Evolutionary conservation across 768 basidiomycete genomes (phyloP).

Genomic region (Chlorophyllum brunneum): DNA sequence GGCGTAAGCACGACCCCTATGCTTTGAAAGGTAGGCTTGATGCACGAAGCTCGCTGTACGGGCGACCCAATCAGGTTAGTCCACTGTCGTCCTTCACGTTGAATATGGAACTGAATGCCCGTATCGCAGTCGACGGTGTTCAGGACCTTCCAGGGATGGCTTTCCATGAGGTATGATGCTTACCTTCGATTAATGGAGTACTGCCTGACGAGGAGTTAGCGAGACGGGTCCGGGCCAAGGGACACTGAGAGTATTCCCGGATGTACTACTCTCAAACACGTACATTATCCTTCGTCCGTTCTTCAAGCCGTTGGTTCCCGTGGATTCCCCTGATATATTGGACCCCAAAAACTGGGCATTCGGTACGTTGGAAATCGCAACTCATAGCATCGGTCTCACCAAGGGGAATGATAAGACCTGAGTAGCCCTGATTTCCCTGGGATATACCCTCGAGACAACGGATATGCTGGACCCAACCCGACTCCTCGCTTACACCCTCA

Average conservation of each 20-base stretch:
- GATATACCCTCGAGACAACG: conserved; percentile 34
- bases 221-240: conserved; percentile 69
- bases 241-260: conserved; percentile 65
- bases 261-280: conserved; percentile 61
- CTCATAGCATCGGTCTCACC: neutral
- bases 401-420: conserved; percentile 31
- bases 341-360: conserved; percentile 53
- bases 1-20: conserved; percentile 66
- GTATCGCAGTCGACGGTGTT: conserved; percentile 41
- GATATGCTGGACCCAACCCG: conserved; percentile 42
- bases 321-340: conserved; percentile 37
- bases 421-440: conserved; percentile 51
- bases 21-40: conserved; percentile 55
- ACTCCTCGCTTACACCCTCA: conserved; percentile 63
- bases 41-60: conserved; percentile 62
- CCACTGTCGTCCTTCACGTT: neutral
- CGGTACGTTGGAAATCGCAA: conserved; percentile 25
- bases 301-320: conserved; percentile 50
- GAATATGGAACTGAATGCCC: neutral
- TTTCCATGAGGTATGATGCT: conserved; percentile 52
- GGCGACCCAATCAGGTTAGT: conserved; percentile 46
- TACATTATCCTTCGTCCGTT: conserved; percentile 77
- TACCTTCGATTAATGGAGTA: neutral
- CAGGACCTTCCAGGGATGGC: conserved; percentile 76
- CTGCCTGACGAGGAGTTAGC: conserved; percentile 22